Conservation (phyloP, 2,329 filamentous ascomycete genomes). For the Verticillium klebahnii region DNA sequence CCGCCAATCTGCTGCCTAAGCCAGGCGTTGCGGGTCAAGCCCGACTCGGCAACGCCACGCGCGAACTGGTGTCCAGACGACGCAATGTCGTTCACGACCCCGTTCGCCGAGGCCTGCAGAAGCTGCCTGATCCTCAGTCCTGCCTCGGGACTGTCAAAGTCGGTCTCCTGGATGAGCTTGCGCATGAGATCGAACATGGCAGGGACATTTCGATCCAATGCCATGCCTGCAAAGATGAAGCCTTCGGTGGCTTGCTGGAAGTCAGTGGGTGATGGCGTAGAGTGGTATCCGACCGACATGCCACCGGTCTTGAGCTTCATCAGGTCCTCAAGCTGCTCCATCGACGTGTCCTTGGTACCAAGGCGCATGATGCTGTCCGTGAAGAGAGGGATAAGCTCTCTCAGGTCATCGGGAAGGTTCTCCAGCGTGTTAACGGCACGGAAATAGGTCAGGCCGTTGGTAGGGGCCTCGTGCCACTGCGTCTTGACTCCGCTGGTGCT, state of each 20-base stretch:
- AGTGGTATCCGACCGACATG: constrained; percentile 77
- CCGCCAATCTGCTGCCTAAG: constrained; percentile 82
- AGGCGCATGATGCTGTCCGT: constrained; percentile 90
- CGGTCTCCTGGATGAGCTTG: constrained; percentile 76
- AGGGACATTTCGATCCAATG: constrained; percentile 82
- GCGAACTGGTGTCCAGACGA: constrained; percentile 87
- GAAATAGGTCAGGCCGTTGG: constrained; percentile 95
- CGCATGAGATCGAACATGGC: constrained; percentile 85
- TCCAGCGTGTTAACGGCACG: constrained; percentile 78
- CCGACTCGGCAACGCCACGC: constrained; percentile 75
- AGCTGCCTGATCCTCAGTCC: constrained; percentile 80
- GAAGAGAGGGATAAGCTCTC: constrained; percentile 82
- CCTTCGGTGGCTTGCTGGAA: constrained; percentile 72
- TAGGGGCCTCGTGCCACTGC: constrained; percentile 89
- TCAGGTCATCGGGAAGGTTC: constrained; percentile 76
- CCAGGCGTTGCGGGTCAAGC: constrained; percentile 66
- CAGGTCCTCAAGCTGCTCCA: constrained; percentile 91
- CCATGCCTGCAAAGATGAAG: constrained; percentile 78
- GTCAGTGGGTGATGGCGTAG: constrained; percentile 71
- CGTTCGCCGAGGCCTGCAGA: constrained; percentile 80
- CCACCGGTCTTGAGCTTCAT: constrained; percentile 97
- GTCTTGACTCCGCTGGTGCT: constrained; percentile 61
- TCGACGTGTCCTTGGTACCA: constrained; percentile 79
- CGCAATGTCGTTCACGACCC: constrained; percentile 86
- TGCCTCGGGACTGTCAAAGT: constrained; percentile 82